These are phyloP conservation scores for Novymonas esmeraldas DNA, from an alignment of 208 protist genomes.

Conservation along the genomic window DNA sequence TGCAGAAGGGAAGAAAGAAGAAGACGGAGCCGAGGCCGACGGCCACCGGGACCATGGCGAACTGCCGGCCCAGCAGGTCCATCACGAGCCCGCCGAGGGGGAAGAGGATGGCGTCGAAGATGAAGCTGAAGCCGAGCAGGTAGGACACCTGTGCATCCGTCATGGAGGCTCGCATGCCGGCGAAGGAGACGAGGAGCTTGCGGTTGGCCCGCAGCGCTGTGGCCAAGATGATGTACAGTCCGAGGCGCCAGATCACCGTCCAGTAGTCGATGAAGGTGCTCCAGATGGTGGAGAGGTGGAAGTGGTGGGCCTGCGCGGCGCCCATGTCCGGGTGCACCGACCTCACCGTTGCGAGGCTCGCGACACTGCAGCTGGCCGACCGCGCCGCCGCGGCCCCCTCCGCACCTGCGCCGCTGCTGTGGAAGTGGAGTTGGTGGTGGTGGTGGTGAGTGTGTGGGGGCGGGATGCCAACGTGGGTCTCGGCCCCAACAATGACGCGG, in stretches of 20 bases:
- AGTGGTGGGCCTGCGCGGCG: constrained; percentile 27
- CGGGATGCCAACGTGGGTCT: constrained; percentile 6
- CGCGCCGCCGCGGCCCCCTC: not conserved
- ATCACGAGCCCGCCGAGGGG: constrained; percentile 81
- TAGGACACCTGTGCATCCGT: constrained; percentile 72
- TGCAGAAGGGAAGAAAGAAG: constrained; percentile 50
- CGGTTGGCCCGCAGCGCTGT: constrained; percentile 71
- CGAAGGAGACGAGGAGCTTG: constrained; percentile 83
- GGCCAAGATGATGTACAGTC: constrained; percentile 73
- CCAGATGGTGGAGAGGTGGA: constrained; percentile 38
- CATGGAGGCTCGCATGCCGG: constrained; percentile 61
- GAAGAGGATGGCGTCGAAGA: constrained; percentile 78
- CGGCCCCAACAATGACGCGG: constrained; percentile 15
- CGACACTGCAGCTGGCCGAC: constrained; percentile 2
- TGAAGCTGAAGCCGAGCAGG: constrained; percentile 71
- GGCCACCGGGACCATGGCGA: constrained; percentile 59
- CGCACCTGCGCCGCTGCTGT: not conserved
- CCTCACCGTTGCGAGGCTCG: not conserved
- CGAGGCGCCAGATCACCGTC: constrained; percentile 74
- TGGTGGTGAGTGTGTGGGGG: not conserved
- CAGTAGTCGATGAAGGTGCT: constrained; percentile 58
- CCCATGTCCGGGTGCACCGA: constrained; percentile 27
- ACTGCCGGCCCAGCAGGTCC: constrained; percentile 60
- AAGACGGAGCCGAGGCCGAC: constrained; percentile 62
- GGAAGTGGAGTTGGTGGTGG: too few species aligned